phyloP scores from a whole-genome alignment of 2,329 filamentous ascomycete species.

The Fusarium devonianum region DNA sequence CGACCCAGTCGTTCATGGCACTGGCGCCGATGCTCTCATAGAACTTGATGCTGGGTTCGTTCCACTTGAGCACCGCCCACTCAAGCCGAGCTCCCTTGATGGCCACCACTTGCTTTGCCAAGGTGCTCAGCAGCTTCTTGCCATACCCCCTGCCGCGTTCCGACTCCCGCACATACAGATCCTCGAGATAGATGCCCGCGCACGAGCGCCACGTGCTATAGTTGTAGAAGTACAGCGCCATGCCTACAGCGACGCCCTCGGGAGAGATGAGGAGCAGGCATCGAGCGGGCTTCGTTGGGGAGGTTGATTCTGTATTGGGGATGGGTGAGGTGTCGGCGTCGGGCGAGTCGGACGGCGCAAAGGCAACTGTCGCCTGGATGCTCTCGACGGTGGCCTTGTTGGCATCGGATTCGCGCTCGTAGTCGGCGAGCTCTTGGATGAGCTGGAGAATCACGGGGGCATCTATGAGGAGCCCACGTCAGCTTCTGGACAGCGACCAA shows the following conservation, averaged over 20 bases:
- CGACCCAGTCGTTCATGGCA: slow-evolving; percentile 75
- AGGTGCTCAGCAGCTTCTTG: slow-evolving; percentile 72
- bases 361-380: slow-evolving; percentile 79
- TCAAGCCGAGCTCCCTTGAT: slow-evolving; percentile 80
- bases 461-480: slow-evolving; percentile 60
- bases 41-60: slow-evolving; percentile 87
- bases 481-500: slow-evolving; percentile 16
- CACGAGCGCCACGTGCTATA: slow-evolving; percentile 92
- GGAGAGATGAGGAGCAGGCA: slow-evolving; percentile 72
- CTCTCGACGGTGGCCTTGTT: slow-evolving; percentile 81
- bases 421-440: slow-evolving; percentile 85
- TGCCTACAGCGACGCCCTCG: slow-evolving; percentile 64
- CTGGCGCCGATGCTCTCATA: slow-evolving; percentile 76
- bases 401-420: slow-evolving; percentile 77
- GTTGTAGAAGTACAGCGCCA: slow-evolving; percentile 94
- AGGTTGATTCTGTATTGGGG: slow-evolving; percentile 61
- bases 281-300: slow-evolving; percentile 70
- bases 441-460: slow-evolving; percentile 80
- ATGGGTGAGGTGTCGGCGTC: slow-evolving; percentile 48
- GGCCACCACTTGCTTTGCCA: slow-evolving; percentile 80
- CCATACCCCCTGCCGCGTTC: slow-evolving; percentile 83
- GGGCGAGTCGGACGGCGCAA: slow-evolving; percentile 63
- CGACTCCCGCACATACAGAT: slow-evolving; percentile 79
- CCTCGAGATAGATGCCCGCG: slow-evolving; percentile 91
- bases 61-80: slow-evolving; percentile 94